Base-by-base conservation (phyloP, 495 filamentous ascomycete species). In the Rusavskia elegans region DNA sequence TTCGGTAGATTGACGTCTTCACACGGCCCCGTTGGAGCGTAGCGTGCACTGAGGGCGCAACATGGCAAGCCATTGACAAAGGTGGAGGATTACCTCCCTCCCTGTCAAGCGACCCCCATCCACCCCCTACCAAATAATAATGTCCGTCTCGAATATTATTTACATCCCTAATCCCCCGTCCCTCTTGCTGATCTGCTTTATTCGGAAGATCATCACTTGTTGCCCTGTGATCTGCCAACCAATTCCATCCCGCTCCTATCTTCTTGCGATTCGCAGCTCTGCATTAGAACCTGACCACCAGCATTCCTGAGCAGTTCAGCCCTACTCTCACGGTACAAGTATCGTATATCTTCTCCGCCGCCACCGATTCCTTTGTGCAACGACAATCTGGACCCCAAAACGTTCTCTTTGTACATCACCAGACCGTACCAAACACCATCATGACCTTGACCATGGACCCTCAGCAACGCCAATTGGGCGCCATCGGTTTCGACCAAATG, bases 361-460 rank as follows among this genome's bases (percentile, higher is more conserved):
- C 13, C n/a, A 39, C 19, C 39, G 20, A 14, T 42, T 11, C n/a
- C n/a, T 8, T 11, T 7, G n/a, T 42, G 39, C 7, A 19, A 7
- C 14, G 20, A 42, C 8, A 19, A 17, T 1, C 14, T 21, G n/a
- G 39, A 42, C n/a, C 39, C 10, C n/a, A 2, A n/a, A 23, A 29
- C 21, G 1, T 0, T 29, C 32, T 49, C 36, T 39, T 29, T n/a
- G 32, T 32, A 39, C 48, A 57, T 57, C 55, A 39, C 27, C 36
- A 20, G 29, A 5, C 9, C 30, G 10, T 38, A 21, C 16, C 42
- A 16, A 14, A 21, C 1, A 36, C 48, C 29, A 62, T 46, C 7
- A 61, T 61, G 59, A 56, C 72, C 68, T 82, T 87, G 79, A 87
- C 85, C 73, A 83, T 93, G 81, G 87, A 90, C 71, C 80, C 85